Conservation (phyloP, 441 rosid species). For the Eruca vesicaria region DNA sequence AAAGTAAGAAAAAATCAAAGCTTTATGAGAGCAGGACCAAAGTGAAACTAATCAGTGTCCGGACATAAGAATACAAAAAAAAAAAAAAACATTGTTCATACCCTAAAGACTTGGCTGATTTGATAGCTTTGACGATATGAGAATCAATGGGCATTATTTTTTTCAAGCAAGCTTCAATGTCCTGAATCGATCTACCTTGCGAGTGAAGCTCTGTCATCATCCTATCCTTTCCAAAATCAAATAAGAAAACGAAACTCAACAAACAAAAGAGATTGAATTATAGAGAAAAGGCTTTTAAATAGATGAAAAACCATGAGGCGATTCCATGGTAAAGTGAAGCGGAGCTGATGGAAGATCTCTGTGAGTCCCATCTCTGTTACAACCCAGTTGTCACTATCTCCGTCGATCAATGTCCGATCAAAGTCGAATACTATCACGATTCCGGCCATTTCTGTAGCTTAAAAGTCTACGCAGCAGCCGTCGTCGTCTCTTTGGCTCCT, state of each 20-base stretch:
- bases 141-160: conserved; percentile 50
- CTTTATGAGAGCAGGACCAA: too few relatives aligned
- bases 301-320: conserved; percentile 62
- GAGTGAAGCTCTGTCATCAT: conserved; percentile 86
- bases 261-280: not conserved
- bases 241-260: not conserved
- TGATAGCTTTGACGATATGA: conserved; percentile 47
- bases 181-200: conserved; percentile 59
- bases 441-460: conserved; percentile 35
- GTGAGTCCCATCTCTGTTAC: conserved; percentile 81
- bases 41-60: too few relatives aligned
- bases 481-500: too few relatives aligned
- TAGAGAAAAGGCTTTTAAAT: not conserved
- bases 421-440: conserved; percentile 73
- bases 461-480: too few relatives aligned
- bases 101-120: conserved; percentile 63
- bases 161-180: conserved; percentile 60
- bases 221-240: conserved; percentile 54
- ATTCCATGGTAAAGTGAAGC: conserved; percentile 74
- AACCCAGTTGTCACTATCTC: conserved; percentile 81
- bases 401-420: conserved; percentile 81
- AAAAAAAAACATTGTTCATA: too few relatives aligned
- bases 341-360: conserved; percentile 61
- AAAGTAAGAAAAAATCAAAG: too few relatives aligned
- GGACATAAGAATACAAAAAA: too few relatives aligned